Evolutionary conservation across 2,329 filamentous ascomycete genomes (phyloP).

Genomic region (Sporothrix luriei): DNA sequence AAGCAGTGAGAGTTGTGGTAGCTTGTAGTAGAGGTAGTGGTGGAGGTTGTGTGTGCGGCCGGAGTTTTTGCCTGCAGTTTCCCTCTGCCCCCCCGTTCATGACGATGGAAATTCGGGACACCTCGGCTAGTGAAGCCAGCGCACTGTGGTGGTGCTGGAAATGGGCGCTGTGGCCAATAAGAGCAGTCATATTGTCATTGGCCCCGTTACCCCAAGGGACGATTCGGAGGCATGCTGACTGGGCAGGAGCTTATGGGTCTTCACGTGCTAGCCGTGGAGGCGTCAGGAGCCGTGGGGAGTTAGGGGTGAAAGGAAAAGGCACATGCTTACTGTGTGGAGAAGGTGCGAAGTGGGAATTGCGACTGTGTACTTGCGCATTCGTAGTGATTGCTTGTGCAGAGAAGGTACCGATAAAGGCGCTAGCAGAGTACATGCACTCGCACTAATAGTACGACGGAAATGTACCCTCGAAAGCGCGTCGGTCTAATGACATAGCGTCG

Average conservation of each 20-base stretch:
- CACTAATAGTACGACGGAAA: neutral
- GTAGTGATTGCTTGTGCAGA: neutral
- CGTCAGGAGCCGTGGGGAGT: constrained; percentile 17
- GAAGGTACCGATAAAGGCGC: neutral
- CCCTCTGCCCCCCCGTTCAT: constrained; percentile 28
- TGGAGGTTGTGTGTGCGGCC: constrained; percentile 11
- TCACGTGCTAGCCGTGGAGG: constrained; percentile 19
- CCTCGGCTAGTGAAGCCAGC: constrained; percentile 36
- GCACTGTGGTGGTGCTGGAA: constrained; percentile 23
- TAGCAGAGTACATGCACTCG: neutral
- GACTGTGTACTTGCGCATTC: constrained; percentile 6
- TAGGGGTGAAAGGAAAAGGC: constrained; percentile 6
- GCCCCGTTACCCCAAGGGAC: constrained; percentile 30
- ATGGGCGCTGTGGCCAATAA: constrained; percentile 32
- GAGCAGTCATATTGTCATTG: constrained; percentile 35
- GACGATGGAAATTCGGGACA: constrained; percentile 38
- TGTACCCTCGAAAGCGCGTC: neutral
- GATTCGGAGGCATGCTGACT: constrained; percentile 36
- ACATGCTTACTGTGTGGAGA: constrained; percentile 27
- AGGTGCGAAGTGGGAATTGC: neutral
- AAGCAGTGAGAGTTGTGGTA: neutral
- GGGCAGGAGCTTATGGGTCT: constrained; percentile 18
- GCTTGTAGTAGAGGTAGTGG: constrained; percentile 11
- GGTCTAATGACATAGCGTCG: constrained; percentile 21
- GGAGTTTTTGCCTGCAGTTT: constrained; percentile 27